A percentile compares a stretch with the other conserved stretches of the same genome.
Evolutionary conservation across 73 alveolate species (phyloP).

Genomic region (Halteria grandinella): DNA sequence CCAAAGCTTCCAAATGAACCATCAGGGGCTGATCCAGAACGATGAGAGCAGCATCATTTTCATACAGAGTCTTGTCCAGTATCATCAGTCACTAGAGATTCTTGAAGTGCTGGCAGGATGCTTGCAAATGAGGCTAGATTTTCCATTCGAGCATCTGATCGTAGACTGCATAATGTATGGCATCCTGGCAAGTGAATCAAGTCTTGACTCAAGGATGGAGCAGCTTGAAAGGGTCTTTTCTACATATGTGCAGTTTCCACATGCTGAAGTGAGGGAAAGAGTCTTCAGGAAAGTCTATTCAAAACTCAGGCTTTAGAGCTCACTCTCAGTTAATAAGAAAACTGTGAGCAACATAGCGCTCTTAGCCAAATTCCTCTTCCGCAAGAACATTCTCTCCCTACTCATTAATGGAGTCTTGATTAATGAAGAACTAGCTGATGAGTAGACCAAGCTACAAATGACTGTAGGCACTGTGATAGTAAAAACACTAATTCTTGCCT

Average conservation of each 20-base stretch:
- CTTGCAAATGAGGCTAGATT: conserved; percentile 50
- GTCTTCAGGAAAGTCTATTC: conserved; percentile 28
- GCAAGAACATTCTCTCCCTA: conserved; percentile 12
- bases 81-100: neutral
- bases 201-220: conserved; percentile 11
- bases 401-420: conserved; percentile 37
- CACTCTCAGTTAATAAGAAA: neutral
- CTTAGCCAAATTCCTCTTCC: conserved; percentile 39
- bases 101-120: conserved; percentile 21
- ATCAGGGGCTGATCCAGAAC: neutral
- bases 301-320: conserved; percentile 5
- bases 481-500: conserved; percentile 19
- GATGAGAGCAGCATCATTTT: conserved; percentile 14
- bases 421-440: conserved; percentile 9
- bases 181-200: conserved; percentile 33
- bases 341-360: conserved; percentile 2
- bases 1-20: neutral
- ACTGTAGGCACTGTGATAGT: conserved; percentile 24
- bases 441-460: conserved; percentile 21
- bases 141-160: conserved; percentile 52
- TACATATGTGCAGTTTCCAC: conserved; percentile 21
- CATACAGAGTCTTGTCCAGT: conserved; percentile 4
- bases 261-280: conserved; percentile 56
- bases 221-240: conserved; percentile 11
- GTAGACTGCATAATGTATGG: conserved; percentile 41